A percentile compares a stretch with the other conserved stretches of the same genome.
These are phyloP conservation scores for Aspergillus viridinutans DNA, from an alignment of 2,329 filamentous ascomycete species.

Conservation along the genomic window DNA sequence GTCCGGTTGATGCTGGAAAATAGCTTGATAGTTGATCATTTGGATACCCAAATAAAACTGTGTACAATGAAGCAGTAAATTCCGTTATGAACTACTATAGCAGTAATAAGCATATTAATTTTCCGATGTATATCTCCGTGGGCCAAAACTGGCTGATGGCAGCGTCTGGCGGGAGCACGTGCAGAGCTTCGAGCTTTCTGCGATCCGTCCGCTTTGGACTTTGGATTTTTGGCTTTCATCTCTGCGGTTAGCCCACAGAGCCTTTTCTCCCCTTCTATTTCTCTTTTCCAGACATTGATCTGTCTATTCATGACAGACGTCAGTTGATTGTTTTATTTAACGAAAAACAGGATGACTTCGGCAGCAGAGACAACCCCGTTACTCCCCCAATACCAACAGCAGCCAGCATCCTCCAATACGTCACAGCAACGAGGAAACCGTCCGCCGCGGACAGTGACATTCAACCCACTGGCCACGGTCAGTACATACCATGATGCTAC, in stretches of 20 bases:
- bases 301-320: slow-evolving; percentile 15
- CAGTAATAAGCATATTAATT: background rate
- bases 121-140: background rate
- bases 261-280: slow-evolving; percentile 2
- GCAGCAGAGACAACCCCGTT: slow-evolving; percentile 41
- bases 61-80: background rate
- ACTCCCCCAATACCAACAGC: slow-evolving; percentile 33
- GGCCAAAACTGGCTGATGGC: slow-evolving; percentile 1
- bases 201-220: slow-evolving; percentile 4
- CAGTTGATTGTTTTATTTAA: slow-evolving; percentile 7
- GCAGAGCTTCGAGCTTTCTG: slow-evolving; percentile 15
- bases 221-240: background rate
- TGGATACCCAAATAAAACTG: background rate
- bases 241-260: background rate
- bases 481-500: slow-evolving; percentile 38
- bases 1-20: background rate
- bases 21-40: background rate
- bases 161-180: slow-evolving; percentile 18
- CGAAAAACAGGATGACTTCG: slow-evolving; percentile 29
- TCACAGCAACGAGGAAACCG: slow-evolving; percentile 37
- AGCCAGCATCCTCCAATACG: slow-evolving; percentile 28
- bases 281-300: slow-evolving; percentile 4
- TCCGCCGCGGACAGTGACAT: slow-evolving; percentile 43
- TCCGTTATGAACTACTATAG: background rate
- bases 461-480: slow-evolving; percentile 45